Percentiles rank a stretch among this genome's conserved stretches.
phyloP scores from a whole-genome alignment of 192 early-diverging fungal genomes.

The Podila epigama region DNA sequence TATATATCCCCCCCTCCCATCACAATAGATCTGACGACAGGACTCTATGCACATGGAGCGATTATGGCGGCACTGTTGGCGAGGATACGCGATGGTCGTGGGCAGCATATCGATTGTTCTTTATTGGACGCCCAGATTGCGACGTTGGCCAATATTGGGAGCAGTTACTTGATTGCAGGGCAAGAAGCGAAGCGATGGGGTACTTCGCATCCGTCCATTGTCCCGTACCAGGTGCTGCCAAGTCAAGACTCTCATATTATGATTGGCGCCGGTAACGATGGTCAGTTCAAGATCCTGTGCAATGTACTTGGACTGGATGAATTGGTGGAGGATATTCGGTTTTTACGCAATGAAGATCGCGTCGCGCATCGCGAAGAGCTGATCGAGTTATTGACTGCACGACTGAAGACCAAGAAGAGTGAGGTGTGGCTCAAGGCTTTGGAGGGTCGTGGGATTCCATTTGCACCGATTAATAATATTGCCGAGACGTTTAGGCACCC shows the following conservation, averaged over 20 bases:
- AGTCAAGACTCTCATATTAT: constrained; percentile 84
- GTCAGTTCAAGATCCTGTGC: constrained; percentile 80
- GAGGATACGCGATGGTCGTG: constrained; percentile 63
- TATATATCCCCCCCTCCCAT: background rate
- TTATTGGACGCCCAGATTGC: constrained; percentile 88
- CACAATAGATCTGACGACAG: constrained; percentile 67
- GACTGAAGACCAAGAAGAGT: constrained; percentile 61
- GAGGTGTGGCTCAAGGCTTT: constrained; percentile 69
- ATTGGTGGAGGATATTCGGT: constrained; percentile 56
- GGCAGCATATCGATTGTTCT: constrained; percentile 88
- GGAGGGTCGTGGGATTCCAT: constrained; percentile 76
- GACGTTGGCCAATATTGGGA: constrained; percentile 87
- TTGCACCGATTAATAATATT: constrained; percentile 67
- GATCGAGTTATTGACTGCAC: constrained; percentile 60
- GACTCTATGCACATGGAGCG: constrained; percentile 85
- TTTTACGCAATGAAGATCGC: constrained; percentile 76
- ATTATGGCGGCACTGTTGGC: constrained; percentile 86
- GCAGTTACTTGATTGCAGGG: constrained; percentile 84
- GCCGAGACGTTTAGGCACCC: constrained; percentile 61
- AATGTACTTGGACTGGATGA: constrained; percentile 53
- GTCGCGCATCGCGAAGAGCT: constrained; percentile 75
- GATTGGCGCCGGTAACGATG: constrained; percentile 90
- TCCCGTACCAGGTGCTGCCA: constrained; percentile 87
- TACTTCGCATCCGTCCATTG: constrained; percentile 87
- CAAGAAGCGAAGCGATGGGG: constrained; percentile 84